phyloP scores from a whole-genome alignment of 108 stramenopile genomes.

The Nitzschia sp. region DNA sequence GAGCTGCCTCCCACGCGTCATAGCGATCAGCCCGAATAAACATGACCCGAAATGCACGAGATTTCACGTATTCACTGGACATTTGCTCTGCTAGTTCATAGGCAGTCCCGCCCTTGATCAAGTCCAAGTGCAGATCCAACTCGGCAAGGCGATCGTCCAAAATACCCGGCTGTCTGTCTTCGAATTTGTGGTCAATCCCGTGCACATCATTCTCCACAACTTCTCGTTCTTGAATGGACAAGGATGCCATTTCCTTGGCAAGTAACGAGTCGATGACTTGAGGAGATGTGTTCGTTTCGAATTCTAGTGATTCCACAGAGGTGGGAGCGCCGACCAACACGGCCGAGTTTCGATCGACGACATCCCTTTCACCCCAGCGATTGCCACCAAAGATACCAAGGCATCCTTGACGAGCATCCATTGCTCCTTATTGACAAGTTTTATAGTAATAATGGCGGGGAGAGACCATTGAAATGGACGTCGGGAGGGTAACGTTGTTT shows the following conservation, averaged over 20 bases:
- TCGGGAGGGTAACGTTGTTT: too few species aligned
- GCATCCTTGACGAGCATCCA: too few species aligned
- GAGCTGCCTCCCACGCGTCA: constrained; percentile 10
- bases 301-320: background rate
- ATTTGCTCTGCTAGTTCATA: constrained; percentile 1
- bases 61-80: constrained; percentile 22
- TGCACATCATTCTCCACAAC: constrained; percentile 9
- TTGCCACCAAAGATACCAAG: too few species aligned
- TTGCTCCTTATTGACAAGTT: too few species aligned
- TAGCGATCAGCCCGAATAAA: constrained; percentile 38
- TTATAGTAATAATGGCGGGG: too few species aligned
- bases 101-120: background rate
- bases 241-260: constrained; percentile 8
- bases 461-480: too few species aligned
- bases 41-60: constrained; percentile 21
- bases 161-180: background rate
- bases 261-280: constrained; percentile 3
- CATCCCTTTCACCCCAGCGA: too few species aligned
- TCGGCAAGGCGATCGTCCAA: background rate
- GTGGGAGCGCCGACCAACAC: background rate
- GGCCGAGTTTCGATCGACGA: too few species aligned
- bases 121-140: background rate
- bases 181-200: constrained; percentile 6
- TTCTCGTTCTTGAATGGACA: constrained; percentile 24
- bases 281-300: background rate